Percentiles rank a stretch among this genome's conserved stretches.
Evolutionary conservation across 2,329 filamentous ascomycete species (phyloP).

Genomic region (Penicillium sp.): DNA sequence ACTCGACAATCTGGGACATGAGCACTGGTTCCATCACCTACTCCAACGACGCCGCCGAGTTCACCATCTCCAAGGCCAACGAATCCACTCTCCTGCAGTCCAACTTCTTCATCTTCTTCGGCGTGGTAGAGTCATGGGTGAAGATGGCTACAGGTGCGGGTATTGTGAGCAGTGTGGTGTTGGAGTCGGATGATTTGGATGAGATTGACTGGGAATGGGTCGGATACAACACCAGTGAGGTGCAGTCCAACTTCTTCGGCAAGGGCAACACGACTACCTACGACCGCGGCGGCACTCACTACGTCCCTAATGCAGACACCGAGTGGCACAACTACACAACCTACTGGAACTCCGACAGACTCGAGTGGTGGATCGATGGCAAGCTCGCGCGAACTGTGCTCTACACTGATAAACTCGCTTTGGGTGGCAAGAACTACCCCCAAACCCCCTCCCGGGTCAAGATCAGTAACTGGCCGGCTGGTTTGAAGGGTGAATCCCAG

Average conservation of each 20-base stretch:
- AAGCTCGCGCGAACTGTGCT: conserved; percentile 62
- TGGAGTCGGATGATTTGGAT: conserved; percentile 81
- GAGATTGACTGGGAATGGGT: conserved; percentile 73
- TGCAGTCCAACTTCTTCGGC: conserved; percentile 93
- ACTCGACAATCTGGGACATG: conserved; percentile 66
- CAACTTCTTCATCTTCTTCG: conserved; percentile 84
- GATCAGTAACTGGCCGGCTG: conserved; percentile 70
- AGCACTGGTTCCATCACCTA: conserved; percentile 68
- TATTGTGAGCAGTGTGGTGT: conserved; percentile 78
- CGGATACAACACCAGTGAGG: conserved; percentile 40
- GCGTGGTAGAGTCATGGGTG: conserved; percentile 74
- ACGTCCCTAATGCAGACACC: conserved; percentile 59
- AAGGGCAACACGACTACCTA: conserved; percentile 78
- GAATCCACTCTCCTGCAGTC: conserved; percentile 78
- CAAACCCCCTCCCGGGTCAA: conserved; percentile 74
- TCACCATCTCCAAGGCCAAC: conserved; percentile 64
- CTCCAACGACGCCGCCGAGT: conserved; percentile 65
- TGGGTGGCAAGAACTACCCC: conserved; percentile 60
- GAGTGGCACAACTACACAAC: conserved; percentile 55
- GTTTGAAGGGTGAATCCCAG: conserved; percentile 41
- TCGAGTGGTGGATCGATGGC: conserved; percentile 69
- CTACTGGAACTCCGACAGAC: conserved; percentile 66
- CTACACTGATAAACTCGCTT: conserved; percentile 56
- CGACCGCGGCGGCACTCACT: conserved; percentile 79
- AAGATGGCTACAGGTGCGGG: conserved; percentile 74